Percentiles rank a stretch among this genome's conserved stretches.
Conservation (phyloP, 2,329 filamentous ascomycete species). For the Penicillium occitanis region DNA sequence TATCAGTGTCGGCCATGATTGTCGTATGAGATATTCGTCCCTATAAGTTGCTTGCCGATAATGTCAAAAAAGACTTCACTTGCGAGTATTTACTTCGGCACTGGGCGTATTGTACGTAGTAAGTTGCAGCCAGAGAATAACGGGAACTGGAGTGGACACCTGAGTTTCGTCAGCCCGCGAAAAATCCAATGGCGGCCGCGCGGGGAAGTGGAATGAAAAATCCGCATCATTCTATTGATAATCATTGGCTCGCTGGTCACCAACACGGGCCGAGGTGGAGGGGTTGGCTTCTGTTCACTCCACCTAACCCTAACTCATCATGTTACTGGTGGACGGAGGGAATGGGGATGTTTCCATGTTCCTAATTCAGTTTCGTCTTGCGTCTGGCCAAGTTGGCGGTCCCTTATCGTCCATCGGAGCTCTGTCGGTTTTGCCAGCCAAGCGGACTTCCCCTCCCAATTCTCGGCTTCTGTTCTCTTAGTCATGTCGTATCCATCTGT, state of each 20-base stretch:
- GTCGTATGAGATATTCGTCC: background rate
- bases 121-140: background rate
- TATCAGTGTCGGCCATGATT: background rate
- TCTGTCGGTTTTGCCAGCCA: background rate
- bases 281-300: background rate
- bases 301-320: background rate
- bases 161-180: background rate
- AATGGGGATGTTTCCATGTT: background rate
- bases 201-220: background rate
- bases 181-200: background rate
- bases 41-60: background rate
- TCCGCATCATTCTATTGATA: background rate
- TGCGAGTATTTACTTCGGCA: background rate
- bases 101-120: background rate
- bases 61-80: background rate
- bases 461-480: background rate
- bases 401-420: background rate
- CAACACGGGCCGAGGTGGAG: constrained; percentile 8
- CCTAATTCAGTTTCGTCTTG: background rate
- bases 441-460: background rate
- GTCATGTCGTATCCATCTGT: background rate
- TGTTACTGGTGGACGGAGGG: background rate
- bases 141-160: background rate
- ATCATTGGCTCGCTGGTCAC: background rate
- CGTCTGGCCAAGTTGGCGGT: background rate